Percentiles rank a stretch among this genome's conserved stretches.
These are phyloP conservation scores for Amphichorda felina DNA, from an alignment of 2,329 filamentous ascomycete genomes.

Conservation along the genomic window DNA sequence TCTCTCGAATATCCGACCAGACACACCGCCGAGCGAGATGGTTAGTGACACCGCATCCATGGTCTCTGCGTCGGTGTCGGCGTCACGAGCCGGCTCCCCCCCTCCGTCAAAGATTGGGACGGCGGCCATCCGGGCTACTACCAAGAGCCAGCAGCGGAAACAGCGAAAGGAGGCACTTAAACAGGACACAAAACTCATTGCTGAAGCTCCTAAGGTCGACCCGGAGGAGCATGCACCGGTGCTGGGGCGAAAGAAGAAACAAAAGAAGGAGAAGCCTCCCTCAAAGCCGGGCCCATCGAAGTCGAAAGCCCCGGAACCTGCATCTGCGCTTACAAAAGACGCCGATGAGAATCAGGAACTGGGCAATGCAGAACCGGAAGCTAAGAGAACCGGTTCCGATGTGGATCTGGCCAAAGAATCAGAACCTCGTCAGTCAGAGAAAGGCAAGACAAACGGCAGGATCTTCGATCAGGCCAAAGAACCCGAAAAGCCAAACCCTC, in stretches of 20 bases:
- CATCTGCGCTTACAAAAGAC: slow-evolving; percentile 4
- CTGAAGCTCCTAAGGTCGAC: slow-evolving; percentile 37
- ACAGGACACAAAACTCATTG: slow-evolving; percentile 45
- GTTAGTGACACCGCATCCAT: slow-evolving; percentile 69
- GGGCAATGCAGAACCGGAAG: neutral
- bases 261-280: slow-evolving; percentile 58
- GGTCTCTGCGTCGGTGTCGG: slow-evolving; percentile 57
- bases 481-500: neutral
- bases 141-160: slow-evolving; percentile 71
- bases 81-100: slow-evolving; percentile 60
- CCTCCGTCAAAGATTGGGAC: slow-evolving; percentile 55
- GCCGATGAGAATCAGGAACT: neutral
- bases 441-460: neutral
- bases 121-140: slow-evolving; percentile 56
- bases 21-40: slow-evolving; percentile 61
- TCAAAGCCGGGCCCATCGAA: slow-evolving; percentile 8
- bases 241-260: slow-evolving; percentile 71
- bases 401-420: neutral
- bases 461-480: neutral
- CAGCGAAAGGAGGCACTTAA: slow-evolving; percentile 57
- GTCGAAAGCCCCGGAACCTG: slow-evolving; percentile 3
- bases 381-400: slow-evolving; percentile 1
- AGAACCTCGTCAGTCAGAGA: neutral
- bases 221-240: slow-evolving; percentile 57
- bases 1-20: slow-evolving; percentile 38